These are phyloP conservation scores for Pythium myriotylum DNA, from an alignment of 352 stramenopile genomes.

Conservation along the genomic window DNA sequence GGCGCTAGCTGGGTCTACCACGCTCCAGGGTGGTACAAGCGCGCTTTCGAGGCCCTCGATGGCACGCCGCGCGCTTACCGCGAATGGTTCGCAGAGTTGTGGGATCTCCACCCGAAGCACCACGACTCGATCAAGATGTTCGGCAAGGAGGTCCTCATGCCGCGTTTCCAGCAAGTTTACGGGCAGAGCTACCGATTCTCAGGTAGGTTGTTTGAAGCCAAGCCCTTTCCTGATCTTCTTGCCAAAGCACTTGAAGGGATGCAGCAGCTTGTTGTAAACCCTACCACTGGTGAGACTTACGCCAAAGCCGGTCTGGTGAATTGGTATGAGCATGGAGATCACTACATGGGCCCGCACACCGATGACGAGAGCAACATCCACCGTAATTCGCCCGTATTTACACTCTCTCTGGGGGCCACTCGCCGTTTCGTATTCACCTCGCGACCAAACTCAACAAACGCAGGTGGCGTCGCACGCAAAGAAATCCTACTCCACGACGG, in stretches of 20 bases:
- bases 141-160: slow-evolving; percentile 59
- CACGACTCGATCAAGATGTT: slow-evolving; percentile 78
- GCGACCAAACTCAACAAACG: slow-evolving; percentile 11
- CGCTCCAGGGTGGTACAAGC: slow-evolving; percentile 55
- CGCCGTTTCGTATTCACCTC: slow-evolving; percentile 71
- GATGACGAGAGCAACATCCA: slow-evolving; percentile 73
- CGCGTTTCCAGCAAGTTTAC: slow-evolving; percentile 73
- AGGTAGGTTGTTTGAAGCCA: slow-evolving; percentile 53
- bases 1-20: slow-evolving; percentile 62
- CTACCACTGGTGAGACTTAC: slow-evolving; percentile 7
- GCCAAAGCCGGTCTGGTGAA: slow-evolving; percentile 58
- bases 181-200: slow-evolving; percentile 60
- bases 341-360: slow-evolving; percentile 79
- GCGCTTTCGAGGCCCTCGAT: slow-evolving; percentile 30
- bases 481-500: slow-evolving; percentile 68
- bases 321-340: slow-evolving; percentile 80
- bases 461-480: background rate
- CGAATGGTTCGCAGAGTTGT: slow-evolving; percentile 38
- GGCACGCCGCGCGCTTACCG: slow-evolving; percentile 20
- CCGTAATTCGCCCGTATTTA: slow-evolving; percentile 53
- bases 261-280: slow-evolving; percentile 36
- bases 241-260: slow-evolving; percentile 43
- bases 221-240: slow-evolving; percentile 44
- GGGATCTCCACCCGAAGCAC: slow-evolving; percentile 61
- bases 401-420: slow-evolving; percentile 66